These are phyloP conservation scores for Ascochyta koolunga DNA, from an alignment of 2,329 filamentous ascomycete species.

Conservation along the genomic window DNA sequence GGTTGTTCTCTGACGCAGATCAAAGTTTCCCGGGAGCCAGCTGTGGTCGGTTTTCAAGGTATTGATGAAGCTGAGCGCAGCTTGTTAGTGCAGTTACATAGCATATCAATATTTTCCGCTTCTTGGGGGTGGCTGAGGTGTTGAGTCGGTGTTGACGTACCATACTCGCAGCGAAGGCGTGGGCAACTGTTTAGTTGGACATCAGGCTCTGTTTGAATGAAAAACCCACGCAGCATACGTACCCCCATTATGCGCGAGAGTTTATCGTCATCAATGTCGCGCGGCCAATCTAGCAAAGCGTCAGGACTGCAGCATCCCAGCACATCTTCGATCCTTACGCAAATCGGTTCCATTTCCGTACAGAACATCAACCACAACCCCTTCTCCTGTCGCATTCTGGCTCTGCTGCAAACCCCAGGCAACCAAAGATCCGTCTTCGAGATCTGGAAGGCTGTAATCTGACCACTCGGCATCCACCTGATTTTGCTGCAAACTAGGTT, in stretches of 20 bases:
- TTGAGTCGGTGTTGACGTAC: no score
- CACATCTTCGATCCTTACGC: not conserved
- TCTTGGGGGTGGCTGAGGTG: no score
- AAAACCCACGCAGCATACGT: no score
- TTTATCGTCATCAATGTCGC: no score
- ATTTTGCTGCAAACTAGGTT: not conserved
- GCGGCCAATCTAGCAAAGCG: no score
- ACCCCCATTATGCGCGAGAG: no score
- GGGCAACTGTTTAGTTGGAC: no score
- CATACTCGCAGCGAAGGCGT: no score
- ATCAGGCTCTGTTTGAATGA: no score
- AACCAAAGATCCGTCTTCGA: not conserved
- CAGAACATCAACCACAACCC: not conserved
- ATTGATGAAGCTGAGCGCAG: not conserved
- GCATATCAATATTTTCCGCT: no score
- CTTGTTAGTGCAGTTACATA: no score
- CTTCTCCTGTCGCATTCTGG: not conserved
- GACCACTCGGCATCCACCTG: not conserved
- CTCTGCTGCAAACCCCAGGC: not conserved
- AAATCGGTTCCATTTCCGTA: not conserved
- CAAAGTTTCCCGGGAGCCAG: slow-evolving; percentile 2
- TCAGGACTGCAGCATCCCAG: not conserved
- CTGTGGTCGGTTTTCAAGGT: not conserved
- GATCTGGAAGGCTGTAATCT: not conserved
- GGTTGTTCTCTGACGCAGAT: not conserved